Conservation (phyloP, 169 alveolate species). For the Plasmodium gonderi region DNA sequence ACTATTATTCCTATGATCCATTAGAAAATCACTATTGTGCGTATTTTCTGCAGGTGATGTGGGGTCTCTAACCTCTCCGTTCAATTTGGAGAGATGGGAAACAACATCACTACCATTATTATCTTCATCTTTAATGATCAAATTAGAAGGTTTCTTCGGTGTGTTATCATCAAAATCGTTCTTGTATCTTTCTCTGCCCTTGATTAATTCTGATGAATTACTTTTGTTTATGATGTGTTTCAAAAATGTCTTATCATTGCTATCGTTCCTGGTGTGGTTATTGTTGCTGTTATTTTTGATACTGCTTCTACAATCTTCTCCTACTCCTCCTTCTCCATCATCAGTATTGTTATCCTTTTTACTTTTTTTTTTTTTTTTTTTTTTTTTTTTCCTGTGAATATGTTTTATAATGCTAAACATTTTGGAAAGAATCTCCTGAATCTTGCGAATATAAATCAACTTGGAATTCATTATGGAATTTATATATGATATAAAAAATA, state of each 20-base stretch:
- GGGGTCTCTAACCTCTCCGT: too few relatives aligned
- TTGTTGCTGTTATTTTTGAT: not conserved
- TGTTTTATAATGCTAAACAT: conserved; percentile 51
- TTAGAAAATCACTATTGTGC: not conserved
- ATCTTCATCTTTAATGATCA: not conserved
- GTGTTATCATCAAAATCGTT: not conserved
- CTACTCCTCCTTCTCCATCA: not conserved
- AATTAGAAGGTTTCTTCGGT: not conserved
- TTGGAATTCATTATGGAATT: conserved; percentile 39
- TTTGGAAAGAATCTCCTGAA: conserved; percentile 16
- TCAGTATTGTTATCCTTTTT: not conserved
- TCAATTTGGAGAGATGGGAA: too few relatives aligned
- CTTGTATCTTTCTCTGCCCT: not conserved
- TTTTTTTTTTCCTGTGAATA: conserved; percentile 18
- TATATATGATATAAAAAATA: conserved; percentile 57
- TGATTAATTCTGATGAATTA: not conserved
- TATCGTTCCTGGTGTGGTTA: not conserved
- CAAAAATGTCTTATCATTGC: not conserved
- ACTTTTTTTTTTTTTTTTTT: not conserved
- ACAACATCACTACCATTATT: not conserved
- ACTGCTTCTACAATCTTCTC: not conserved
- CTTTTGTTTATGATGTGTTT: not conserved
- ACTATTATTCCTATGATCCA: not conserved
- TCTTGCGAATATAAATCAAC: conserved; percentile 32
- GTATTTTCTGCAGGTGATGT: too few relatives aligned